Base-by-base conservation (phyloP, 2,329 filamentous ascomycete genomes). In the Graphilbum ipis-grandicollis region DNA sequence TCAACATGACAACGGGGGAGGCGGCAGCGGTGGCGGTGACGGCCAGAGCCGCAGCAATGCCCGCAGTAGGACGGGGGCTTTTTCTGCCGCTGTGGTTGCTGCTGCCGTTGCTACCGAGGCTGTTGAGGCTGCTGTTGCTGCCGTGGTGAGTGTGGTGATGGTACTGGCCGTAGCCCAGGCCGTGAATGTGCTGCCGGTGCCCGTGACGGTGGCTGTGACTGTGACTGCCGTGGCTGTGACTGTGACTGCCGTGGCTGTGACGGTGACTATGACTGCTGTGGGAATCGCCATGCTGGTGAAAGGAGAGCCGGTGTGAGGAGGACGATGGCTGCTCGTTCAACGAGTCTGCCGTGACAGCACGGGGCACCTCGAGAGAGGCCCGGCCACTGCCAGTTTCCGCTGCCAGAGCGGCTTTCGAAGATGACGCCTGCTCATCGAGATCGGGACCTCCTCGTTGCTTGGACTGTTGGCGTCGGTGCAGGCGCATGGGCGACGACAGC, bases 401-500 rank as follows among this genome's bases (percentile, higher is more conserved):
- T n/a, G n/a, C n/a, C n/a, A n/a, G n/a, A n/a, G n/a, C n/a, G n/a
- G n/a, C n/a, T n/a, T n/a, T n/a, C n/a, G n/a, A n/a, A n/a, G n/a
- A n/a, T n/a, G n/a, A n/a, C 3, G 23, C 26, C 21, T 18, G 18
- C 22, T 15, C 15, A 29, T 18, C 28, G 8, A 19, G 32, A n/a
- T 33, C 50, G 31, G 46, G 52, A 37, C 55, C 48, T 29, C 43
- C 46, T 21, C 54, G 50, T 35, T 56, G 52, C 40, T 53, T 52
- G 32, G 56, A 53, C 39, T 56, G 53, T 38, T 61, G 59, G 37
- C 55, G 50, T 10, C 52, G 49, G 35, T 53, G 51, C 43, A 57
- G 52, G 39, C 54, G 59, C 41, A 58, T 54, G 18, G 67, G 64
- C 26, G 63, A 60, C 19, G 66, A 57, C 36, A 70, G 46, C 44